Evolutionary conservation across 495 filamentous ascomycete genomes (phyloP).

Genomic region (Penicillium arizonense): DNA sequence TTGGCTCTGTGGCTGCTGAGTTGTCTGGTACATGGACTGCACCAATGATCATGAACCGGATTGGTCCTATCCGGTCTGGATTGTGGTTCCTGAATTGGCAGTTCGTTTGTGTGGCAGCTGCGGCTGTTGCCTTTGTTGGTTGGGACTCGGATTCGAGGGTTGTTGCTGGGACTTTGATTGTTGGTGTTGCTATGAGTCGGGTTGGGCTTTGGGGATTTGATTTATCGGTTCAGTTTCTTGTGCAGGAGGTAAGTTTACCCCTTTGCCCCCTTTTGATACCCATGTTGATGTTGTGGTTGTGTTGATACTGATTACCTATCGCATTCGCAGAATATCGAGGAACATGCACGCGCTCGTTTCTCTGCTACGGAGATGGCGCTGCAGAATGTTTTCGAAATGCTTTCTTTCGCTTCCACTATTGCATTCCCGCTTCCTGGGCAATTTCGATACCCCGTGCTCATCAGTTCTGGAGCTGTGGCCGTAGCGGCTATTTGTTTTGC

Average conservation of each 20-base stretch:
- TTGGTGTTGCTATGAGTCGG: constrained; percentile 55
- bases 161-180: constrained; percentile 46
- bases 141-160: constrained; percentile 22
- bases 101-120: constrained; percentile 45
- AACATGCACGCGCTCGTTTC: constrained; percentile 53
- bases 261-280: background rate
- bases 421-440: constrained; percentile 53
- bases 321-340: constrained; percentile 43
- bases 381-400: constrained; percentile 66
- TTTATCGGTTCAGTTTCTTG: constrained; percentile 59
- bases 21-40: constrained; percentile 47
- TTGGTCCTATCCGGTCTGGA: constrained; percentile 57
- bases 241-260: constrained; percentile 56
- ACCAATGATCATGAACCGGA: constrained; percentile 49
- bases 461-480: constrained; percentile 52
- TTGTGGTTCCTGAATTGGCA: constrained; percentile 68
- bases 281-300: background rate
- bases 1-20: constrained; percentile 52
- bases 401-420: constrained; percentile 61
- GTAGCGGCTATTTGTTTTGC: constrained; percentile 53
- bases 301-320: background rate
- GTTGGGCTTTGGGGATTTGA: constrained; percentile 70
- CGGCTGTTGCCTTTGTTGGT: constrained; percentile 42
- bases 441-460: constrained; percentile 60
- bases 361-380: constrained; percentile 59